phyloP scores from a whole-genome alignment of 345 rosid species.

The Lepidium sativum region DNA sequence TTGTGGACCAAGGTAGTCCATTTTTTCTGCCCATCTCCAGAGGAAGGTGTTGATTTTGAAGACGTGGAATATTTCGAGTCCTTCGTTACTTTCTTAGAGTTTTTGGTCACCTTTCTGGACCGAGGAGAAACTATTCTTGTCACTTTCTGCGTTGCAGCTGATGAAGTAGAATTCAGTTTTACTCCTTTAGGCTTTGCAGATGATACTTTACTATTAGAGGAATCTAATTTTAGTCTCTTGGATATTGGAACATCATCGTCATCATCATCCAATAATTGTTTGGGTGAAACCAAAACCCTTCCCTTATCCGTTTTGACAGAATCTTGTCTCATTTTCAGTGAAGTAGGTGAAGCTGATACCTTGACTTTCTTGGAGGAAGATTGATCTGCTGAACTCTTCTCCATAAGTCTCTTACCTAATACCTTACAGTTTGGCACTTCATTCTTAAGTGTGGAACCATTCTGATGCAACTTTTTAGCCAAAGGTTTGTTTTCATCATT shows the following conservation, averaged over 20 bases:
- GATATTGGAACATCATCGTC: slow-evolving; percentile 70
- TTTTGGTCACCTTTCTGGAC: slow-evolving; percentile 40
- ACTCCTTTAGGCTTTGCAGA: slow-evolving; percentile 44
- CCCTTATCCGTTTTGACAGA: slow-evolving; percentile 38
- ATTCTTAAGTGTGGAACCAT: slow-evolving; percentile 52
- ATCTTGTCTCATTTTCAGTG: slow-evolving; percentile 40
- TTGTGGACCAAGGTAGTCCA: slow-evolving; percentile 94
- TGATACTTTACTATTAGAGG: slow-evolving; percentile 40
- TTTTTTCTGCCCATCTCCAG: slow-evolving; percentile 95
- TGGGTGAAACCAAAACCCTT: slow-evolving; percentile 13
- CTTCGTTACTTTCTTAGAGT: slow-evolving; percentile 48
- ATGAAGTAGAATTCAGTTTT: slow-evolving; percentile 37
- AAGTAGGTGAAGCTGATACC: slow-evolving; percentile 38
- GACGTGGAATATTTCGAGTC: slow-evolving; percentile 57
- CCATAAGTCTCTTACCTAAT: slow-evolving; percentile 68
- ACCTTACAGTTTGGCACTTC: slow-evolving; percentile 31
- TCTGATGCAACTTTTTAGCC: slow-evolving; percentile 43
- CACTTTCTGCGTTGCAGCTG: slow-evolving; percentile 39
- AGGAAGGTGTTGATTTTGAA: slow-evolving; percentile 54
- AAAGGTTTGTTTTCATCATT: slow-evolving; percentile 49
- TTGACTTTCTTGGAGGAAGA: slow-evolving; percentile 58
- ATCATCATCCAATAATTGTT: slow-evolving; percentile 36
- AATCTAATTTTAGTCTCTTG: slow-evolving; percentile 50
- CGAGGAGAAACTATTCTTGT: slow-evolving; percentile 47
- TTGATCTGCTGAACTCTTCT: slow-evolving; percentile 41